phyloP scores from a whole-genome alignment of 2,329 filamentous ascomycete genomes.

The Akanthomyces dipterigenus region DNA sequence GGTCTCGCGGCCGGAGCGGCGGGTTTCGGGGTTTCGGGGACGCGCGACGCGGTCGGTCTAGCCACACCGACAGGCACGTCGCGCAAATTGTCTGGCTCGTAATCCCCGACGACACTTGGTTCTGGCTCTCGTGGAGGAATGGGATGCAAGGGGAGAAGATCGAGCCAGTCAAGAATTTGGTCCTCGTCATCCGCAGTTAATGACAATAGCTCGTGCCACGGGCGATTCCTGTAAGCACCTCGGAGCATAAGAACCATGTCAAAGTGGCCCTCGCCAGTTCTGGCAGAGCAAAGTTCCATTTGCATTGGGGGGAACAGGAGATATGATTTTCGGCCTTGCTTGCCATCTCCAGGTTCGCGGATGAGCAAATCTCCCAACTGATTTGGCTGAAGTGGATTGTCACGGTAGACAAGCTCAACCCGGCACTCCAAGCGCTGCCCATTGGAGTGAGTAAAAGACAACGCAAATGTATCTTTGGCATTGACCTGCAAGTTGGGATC shows the following conservation, averaged over 20 bases:
- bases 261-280: conserved; percentile 61
- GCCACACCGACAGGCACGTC: conserved; percentile 10
- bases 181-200: conserved; percentile 70
- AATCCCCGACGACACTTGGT: conserved; percentile 25
- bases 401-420: conserved; percentile 78
- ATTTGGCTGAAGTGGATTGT: conserved; percentile 61
- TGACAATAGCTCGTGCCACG: conserved; percentile 83
- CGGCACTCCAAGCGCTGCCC: conserved; percentile 86
- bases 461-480: conserved; percentile 82
- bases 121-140: conserved; percentile 38
- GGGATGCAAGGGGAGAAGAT: conserved; percentile 58
- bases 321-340: conserved; percentile 63
- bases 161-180: conserved; percentile 77
- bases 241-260: conserved; percentile 85
- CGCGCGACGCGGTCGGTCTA: not conserved
- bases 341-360: conserved; percentile 73
- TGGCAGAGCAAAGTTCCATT: conserved; percentile 66
- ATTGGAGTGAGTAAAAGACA: conserved; percentile 80
- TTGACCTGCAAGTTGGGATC: conserved; percentile 75
- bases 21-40: not conserved
- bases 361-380: conserved; percentile 81
- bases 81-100: not conserved
- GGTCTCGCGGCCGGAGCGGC: not conserved
- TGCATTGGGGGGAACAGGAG: conserved; percentile 88
- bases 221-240: conserved; percentile 54